These are phyloP conservation scores for Lyophyllum atratum DNA, from an alignment of 768 basidiomycete species.

Conservation along the genomic window DNA sequence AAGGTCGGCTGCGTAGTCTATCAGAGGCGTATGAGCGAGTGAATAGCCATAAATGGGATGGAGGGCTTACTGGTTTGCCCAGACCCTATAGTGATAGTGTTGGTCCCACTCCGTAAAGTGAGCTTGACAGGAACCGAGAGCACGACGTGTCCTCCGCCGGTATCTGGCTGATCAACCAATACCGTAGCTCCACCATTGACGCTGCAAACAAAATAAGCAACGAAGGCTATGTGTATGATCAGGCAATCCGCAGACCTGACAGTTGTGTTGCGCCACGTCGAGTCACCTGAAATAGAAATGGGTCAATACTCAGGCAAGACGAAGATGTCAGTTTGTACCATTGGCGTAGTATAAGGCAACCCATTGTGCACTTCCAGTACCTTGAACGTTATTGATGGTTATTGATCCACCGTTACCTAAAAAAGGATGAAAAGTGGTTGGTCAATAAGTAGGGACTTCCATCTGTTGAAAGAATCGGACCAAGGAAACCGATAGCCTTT, in stretches of 20 bases:
- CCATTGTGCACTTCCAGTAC: conserved; percentile 57
- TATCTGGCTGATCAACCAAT: conserved; percentile 59
- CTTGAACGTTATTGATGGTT: conserved; percentile 57
- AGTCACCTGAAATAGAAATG: conserved; percentile 39
- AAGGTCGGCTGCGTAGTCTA: conserved; percentile 60
- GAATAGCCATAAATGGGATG: not conserved
- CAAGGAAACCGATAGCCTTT: conserved; percentile 54
- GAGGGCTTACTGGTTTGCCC: conserved; percentile 49
- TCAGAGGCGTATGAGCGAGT: not conserved
- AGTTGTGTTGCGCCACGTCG: conserved; percentile 59
- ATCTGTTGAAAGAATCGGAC: conserved; percentile 26
- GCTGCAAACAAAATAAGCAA: conserved; percentile 26
- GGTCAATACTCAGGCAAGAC: not conserved
- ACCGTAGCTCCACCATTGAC: conserved; percentile 58
- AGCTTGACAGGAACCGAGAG: conserved; percentile 60
- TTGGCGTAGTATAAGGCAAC: conserved; percentile 64
- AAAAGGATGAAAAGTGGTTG: not conserved
- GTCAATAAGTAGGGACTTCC: not conserved
- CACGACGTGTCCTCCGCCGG: conserved; percentile 53
- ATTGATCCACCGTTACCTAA: conserved; percentile 59
- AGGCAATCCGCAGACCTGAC: conserved; percentile 40
- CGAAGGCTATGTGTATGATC: not conserved
- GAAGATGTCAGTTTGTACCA: conserved; percentile 25
- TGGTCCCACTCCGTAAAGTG: conserved; percentile 48
- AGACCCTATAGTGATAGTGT: conserved; percentile 50